Evolutionary conservation across 108 stramenopile genomes (phyloP).

Genomic region (Fragilariopsis cylindrus): DNA sequence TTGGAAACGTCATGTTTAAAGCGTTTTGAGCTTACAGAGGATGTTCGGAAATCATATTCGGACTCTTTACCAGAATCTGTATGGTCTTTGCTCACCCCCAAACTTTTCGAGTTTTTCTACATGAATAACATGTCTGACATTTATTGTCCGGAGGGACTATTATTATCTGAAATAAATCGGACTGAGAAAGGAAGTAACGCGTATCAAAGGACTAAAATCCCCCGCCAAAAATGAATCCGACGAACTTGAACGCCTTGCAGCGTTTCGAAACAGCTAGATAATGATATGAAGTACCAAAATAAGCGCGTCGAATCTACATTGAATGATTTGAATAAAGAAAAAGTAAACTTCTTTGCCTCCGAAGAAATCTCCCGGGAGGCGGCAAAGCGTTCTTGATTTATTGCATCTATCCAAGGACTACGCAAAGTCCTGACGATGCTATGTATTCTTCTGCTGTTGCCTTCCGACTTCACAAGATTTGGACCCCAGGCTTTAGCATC

Average conservation of each 20-base stretch:
- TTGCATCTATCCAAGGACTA: constrained; percentile 78
- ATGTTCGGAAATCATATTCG: constrained; percentile 24
- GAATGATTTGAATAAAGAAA: constrained; percentile 46
- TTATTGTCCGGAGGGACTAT: constrained; percentile 64
- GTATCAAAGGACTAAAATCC: constrained; percentile 49
- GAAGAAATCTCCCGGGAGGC: constrained; percentile 25
- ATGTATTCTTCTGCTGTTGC: constrained; percentile 80
- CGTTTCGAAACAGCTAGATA: constrained; percentile 40
- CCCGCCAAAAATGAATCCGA: constrained; percentile 35
- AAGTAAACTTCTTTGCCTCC: constrained; percentile 39
- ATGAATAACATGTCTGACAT: constrained; percentile 72
- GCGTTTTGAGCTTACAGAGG: constrained; percentile 14
- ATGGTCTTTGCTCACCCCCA: constrained; percentile 51
- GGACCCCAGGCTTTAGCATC: constrained; percentile 78
- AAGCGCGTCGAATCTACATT: constrained; percentile 51
- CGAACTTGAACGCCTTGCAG: constrained; percentile 58
- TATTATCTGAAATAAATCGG: constrained; percentile 61
- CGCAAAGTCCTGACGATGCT: constrained; percentile 84
- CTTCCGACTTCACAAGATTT: constrained; percentile 68
- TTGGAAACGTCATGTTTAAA: neutral
- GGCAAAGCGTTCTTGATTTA: constrained; percentile 57
- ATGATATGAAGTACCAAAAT: constrained; percentile 67
- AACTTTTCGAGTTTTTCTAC: constrained; percentile 77
- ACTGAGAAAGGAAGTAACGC: constrained; percentile 72
- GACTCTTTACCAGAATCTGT: constrained; percentile 36